Evolutionary conservation across 805 yeast species (phyloP), one percentile per base, ranked within the genome.

Genomic region (Lipomyces sp.): DNA sequence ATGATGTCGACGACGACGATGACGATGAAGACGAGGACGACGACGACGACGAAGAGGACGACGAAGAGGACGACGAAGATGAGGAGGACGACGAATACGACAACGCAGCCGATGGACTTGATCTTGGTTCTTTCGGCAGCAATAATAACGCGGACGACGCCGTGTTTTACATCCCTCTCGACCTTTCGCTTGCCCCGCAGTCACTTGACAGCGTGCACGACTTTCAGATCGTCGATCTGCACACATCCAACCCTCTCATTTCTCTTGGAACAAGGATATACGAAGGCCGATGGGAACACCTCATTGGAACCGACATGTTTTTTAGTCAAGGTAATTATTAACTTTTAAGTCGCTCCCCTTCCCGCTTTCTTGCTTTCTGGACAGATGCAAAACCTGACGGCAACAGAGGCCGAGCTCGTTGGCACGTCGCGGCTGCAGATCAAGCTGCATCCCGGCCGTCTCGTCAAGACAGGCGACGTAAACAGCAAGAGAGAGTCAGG

Each of bases 241-340:
- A 55, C 26, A 45, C 56, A 1, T 22, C 23, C 10, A 34, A 39
- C 3, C 59, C 59, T 7, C 45, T 55, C 22, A 31, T 55, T 1
- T 43, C 59, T 3, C 26, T 55, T 6, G 59, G 59, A 16, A 28
- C 58, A 13, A 32, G 43, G 14, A 53, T 53, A 4, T 55, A 55
- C 32, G 59, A 49, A 38, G 59, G 57, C n/a, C 45, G 35, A 31
- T 55, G 59, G 59, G 51, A 55, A 22, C 45, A 47, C 34, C 23
- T 48, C 16, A 40, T 53, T 4, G 59, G 59, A 14, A 55, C 59
- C 5, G 37, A 55, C 33, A 55, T 55, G 59, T 40, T 45, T 14
- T 55, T 55, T 23, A 34, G 29, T 16, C 48, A 48, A 36, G 54
- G 57, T 53, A 39, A n/a, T 33, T 7, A 5, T 14, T 16, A 11